Percentiles rank a stretch among this genome's conserved stretches.
Conservation (phyloP, 2,329 filamentous ascomycete species). For the Colletotrichum musae region DNA sequence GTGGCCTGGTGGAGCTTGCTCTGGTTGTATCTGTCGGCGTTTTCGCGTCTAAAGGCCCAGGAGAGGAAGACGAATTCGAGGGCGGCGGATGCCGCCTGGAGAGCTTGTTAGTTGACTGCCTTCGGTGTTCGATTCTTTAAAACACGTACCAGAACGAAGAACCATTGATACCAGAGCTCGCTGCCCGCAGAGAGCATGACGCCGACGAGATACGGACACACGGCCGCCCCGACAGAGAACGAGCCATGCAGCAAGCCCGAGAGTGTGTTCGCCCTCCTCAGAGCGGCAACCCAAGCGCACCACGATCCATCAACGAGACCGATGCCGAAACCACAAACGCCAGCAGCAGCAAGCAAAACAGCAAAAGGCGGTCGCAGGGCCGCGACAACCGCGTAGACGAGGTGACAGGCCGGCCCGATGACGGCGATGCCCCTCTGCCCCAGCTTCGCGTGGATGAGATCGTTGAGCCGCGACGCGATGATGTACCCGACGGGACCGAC, state of each 20-base stretch:
- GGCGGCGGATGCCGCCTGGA: constrained; percentile 58
- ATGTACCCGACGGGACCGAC: constrained; percentile 60
- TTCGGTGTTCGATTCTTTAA: background rate
- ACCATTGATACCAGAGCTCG: constrained; percentile 80
- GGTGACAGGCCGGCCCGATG: constrained; percentile 54
- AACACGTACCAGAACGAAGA: constrained; percentile 76
- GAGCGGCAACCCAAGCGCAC: constrained; percentile 60
- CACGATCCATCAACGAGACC: constrained; percentile 60
- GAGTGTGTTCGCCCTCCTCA: constrained; percentile 61
- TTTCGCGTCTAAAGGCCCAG: constrained; percentile 74
- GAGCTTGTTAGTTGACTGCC: background rate
- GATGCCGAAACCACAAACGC: constrained; percentile 61
- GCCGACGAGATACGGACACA: constrained; percentile 79
- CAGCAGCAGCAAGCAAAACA: constrained; percentile 74
- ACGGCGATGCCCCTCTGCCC: constrained; percentile 73
- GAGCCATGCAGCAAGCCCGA: constrained; percentile 80
- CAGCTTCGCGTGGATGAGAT: constrained; percentile 58
- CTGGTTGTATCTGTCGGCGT: constrained; percentile 68
- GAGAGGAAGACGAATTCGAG: constrained; percentile 68
- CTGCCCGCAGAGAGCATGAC: constrained; percentile 76
- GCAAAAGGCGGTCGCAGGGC: constrained; percentile 79
- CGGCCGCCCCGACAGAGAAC: constrained; percentile 79
- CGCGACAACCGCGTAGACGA: constrained; percentile 73
- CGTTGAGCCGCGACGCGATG: constrained; percentile 55
- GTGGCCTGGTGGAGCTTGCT: constrained; percentile 50